phyloP scores from a whole-genome alignment of 1,284 basidiomycete genomes.

The Moesziomyces sp. region DNA sequence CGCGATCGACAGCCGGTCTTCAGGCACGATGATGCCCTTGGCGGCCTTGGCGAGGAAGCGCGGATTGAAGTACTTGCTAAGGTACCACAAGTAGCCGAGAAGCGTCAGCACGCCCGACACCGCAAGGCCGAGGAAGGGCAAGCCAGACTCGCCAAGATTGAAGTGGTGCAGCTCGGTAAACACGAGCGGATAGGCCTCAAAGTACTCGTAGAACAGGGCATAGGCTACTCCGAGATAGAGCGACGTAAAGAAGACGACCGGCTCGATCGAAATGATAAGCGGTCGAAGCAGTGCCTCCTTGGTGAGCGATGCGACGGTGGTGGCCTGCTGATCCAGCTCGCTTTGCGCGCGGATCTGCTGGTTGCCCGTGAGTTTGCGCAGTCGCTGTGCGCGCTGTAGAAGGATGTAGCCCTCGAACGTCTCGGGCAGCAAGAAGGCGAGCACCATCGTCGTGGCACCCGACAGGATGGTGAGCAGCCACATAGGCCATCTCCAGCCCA shows the following conservation, averaged over 20 bases:
- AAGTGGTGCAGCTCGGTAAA: constrained; percentile 47
- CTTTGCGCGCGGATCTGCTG: constrained; percentile 31
- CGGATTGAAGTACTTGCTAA: constrained; percentile 35
- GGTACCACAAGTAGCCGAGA: constrained; percentile 40
- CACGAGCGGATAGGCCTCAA: no score
- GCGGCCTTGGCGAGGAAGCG: constrained; percentile 34
- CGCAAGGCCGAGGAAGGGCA: constrained; percentile 46
- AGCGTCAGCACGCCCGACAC: constrained; percentile 21
- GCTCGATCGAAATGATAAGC: constrained; percentile 30
- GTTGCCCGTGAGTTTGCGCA: constrained; percentile 62
- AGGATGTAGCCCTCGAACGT: constrained; percentile 65
- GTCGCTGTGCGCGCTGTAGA: constrained; percentile 55
- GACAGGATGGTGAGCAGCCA: constrained; percentile 58
- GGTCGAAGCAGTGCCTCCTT: constrained; percentile 42
- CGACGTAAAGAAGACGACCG: constrained; percentile 37
- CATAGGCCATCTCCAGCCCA: constrained; percentile 66
- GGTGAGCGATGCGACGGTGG: constrained; percentile 23
- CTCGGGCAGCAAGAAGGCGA: constrained; percentile 63
- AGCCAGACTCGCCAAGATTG: constrained; percentile 44
- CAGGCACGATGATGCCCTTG: constrained; percentile 71
- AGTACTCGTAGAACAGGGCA: no score
- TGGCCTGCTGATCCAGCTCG: constrained; percentile 26
- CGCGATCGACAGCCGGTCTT: constrained; percentile 63
- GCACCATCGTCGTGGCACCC: constrained; percentile 54
- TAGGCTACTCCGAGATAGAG: constrained; percentile 30